Evolutionary conservation across 768 basidiomycete genomes (phyloP).

Genomic region (Termitomyces sp.): DNA sequence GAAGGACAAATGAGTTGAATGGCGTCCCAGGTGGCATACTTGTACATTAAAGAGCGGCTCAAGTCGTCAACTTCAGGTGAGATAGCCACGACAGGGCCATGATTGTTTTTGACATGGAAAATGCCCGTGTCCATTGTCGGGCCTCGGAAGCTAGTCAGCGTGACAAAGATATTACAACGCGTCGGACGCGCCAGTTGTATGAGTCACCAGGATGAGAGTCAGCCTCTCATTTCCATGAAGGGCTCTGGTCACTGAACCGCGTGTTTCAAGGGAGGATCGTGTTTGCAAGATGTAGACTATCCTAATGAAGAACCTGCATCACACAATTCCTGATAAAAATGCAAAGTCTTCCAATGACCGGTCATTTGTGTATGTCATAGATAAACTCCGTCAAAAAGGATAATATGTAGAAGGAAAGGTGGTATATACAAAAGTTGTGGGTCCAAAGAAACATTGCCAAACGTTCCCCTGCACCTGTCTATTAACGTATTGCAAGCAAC

Average conservation of each 20-base stretch:
- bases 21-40: slow-evolving; percentile 75
- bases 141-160: background rate
- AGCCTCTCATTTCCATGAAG: too few relatives aligned
- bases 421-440: background rate
- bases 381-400: background rate
- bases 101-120: background rate
- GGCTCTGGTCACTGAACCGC: too few relatives aligned
- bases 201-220: too few relatives aligned
- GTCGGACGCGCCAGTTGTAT: too few relatives aligned
- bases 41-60: background rate
- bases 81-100: background rate
- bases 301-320: too few relatives aligned
- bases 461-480: background rate
- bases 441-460: background rate
- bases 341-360: background rate
- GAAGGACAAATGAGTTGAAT: slow-evolving; percentile 67
- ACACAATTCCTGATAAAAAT: too few relatives aligned
- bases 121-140: background rate
- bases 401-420: background rate
- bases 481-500: background rate
- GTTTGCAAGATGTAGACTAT: too few relatives aligned
- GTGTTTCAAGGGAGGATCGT: too few relatives aligned
- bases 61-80: background rate
- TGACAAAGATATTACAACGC: background rate
- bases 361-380: background rate